phyloP scores from a whole-genome alignment of 805 yeast genomes.

The Clavispora asparagi region DNA sequence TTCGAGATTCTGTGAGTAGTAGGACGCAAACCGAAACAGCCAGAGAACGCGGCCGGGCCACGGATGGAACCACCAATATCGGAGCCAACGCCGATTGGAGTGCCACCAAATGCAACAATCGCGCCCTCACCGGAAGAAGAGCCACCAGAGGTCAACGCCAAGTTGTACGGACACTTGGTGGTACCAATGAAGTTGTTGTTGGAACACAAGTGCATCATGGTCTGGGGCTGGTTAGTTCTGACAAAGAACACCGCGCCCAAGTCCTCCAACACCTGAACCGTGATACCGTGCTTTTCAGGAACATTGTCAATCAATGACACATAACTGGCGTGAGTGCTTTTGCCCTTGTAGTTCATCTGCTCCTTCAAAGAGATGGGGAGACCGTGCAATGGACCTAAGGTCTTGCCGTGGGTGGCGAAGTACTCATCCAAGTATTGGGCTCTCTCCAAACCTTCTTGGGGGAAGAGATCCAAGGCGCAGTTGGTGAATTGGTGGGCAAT shows the following conservation, averaged over 20 bases:
- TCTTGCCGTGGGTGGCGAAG: conserved; percentile 42
- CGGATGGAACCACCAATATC: conserved; percentile 73
- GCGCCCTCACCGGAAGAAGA: conserved; percentile 74
- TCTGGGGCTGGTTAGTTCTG: conserved; percentile 65
- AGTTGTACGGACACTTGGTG: conserved; percentile 54
- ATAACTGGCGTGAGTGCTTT: conserved; percentile 55
- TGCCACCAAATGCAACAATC: conserved; percentile 51
- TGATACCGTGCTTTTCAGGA: conserved; percentile 41
- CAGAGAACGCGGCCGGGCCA: conserved; percentile 62
- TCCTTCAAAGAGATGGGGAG: conserved; percentile 63
- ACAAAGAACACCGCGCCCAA: conserved; percentile 61
- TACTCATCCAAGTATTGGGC: conserved; percentile 54
- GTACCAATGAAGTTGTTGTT: conserved; percentile 56
- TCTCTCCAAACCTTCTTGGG: conserved; percentile 52
- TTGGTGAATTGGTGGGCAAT: conserved; percentile 61
- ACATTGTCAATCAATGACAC: conserved; percentile 47
- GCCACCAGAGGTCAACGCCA: conserved; percentile 62
- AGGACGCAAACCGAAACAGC: conserved; percentile 60
- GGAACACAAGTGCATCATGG: conserved; percentile 65
- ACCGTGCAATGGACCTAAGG: conserved; percentile 62
- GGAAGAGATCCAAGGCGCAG: conserved; percentile 56
- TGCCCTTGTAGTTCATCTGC: conserved; percentile 51
- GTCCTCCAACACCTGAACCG: conserved; percentile 42
- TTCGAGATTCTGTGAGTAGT: conserved; percentile 46
- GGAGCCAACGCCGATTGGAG: conserved; percentile 61